Conservation (phyloP, 2,329 filamentous ascomycete genomes). For the Atkinsonella hypoxylon region DNA sequence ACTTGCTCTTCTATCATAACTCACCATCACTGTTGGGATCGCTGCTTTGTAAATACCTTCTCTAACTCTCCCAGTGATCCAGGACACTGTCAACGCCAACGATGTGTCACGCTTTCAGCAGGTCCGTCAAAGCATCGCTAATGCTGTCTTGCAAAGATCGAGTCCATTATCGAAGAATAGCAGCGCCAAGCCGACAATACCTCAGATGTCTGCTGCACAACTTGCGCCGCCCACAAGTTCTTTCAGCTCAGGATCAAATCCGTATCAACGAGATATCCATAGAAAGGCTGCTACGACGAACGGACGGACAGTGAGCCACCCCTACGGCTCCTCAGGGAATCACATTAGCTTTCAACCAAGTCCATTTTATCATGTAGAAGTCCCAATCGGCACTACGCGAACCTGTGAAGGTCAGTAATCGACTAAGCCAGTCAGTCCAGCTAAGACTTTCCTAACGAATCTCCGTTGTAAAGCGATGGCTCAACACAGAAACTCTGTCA, state of each 20-base stretch:
- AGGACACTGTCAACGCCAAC: constrained; percentile 23
- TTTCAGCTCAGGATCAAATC: constrained; percentile 7
- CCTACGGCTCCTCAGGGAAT: constrained; percentile 10
- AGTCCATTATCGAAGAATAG: constrained; percentile 14
- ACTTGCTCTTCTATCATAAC: too few species aligned
- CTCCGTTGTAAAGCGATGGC: constrained; percentile 36
- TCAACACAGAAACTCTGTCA: constrained; percentile 38
- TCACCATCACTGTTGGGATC: background rate
- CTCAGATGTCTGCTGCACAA: background rate
- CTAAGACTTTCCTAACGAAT: constrained; percentile 15
- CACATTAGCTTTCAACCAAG: constrained; percentile 49
- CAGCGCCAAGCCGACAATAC: constrained; percentile 4
- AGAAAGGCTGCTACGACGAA: constrained; percentile 8
- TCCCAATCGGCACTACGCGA: constrained; percentile 50
- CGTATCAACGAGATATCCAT: constrained; percentile 9
- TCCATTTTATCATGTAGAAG: constrained; percentile 69
- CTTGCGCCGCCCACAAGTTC: constrained; percentile 12
- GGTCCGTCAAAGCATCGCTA: constrained; percentile 29
- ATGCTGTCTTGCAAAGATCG: constrained; percentile 19
- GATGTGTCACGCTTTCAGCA: constrained; percentile 31
- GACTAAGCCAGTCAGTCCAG: constrained; percentile 11
- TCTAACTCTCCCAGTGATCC: constrained; percentile 25
- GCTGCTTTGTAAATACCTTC: background rate
- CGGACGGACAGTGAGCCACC: constrained; percentile 10
- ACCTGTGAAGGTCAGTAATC: constrained; percentile 58